These are phyloP conservation scores for Penicillium sclerotiorum DNA, from an alignment of 2,329 filamentous ascomycete species.

Conservation along the genomic window DNA sequence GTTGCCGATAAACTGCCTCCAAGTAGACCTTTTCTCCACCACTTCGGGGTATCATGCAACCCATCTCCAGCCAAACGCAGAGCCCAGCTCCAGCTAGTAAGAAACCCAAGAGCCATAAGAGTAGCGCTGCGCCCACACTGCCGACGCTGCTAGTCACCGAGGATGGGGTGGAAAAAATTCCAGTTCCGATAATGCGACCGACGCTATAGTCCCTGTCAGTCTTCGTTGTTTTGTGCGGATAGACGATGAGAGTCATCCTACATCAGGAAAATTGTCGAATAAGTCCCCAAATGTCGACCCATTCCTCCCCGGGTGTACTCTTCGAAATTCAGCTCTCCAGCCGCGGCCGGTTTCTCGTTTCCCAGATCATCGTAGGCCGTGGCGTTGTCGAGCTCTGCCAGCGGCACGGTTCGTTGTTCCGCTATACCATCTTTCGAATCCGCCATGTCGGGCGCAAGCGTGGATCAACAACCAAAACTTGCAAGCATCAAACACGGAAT, in stretches of 20 bases:
- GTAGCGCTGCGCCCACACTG: slow-evolving; percentile 63
- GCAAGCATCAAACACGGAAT: too few relatives aligned
- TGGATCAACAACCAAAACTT: too few relatives aligned
- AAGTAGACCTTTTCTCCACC: slow-evolving; percentile 71
- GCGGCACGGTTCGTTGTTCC: neutral
- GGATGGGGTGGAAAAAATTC: slow-evolving; percentile 70
- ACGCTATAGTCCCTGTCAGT: slow-evolving; percentile 6
- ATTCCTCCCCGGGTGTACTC: slow-evolving; percentile 26
- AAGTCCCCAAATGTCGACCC: slow-evolving; percentile 24
- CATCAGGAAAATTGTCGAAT: slow-evolving; percentile 28
- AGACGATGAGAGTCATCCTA: slow-evolving; percentile 11
- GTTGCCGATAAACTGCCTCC: slow-evolving; percentile 65
- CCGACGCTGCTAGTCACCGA: slow-evolving; percentile 66
- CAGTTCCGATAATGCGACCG: slow-evolving; percentile 64
- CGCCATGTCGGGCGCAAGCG: neutral
- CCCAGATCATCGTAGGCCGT: neutral
- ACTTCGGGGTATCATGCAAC: slow-evolving; percentile 67
- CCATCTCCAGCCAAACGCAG: slow-evolving; percentile 65
- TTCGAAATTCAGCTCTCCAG: slow-evolving; percentile 23
- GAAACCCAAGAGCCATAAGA: slow-evolving; percentile 65
- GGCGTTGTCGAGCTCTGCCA: neutral
- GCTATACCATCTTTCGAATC: neutral
- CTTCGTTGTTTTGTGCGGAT: neutral
- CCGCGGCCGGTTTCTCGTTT: neutral
- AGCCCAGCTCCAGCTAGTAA: slow-evolving; percentile 62